Evolutionary conservation across 176 grass and related monocot species (phyloP).

Genomic region (Thinopyrum elongatum): DNA sequence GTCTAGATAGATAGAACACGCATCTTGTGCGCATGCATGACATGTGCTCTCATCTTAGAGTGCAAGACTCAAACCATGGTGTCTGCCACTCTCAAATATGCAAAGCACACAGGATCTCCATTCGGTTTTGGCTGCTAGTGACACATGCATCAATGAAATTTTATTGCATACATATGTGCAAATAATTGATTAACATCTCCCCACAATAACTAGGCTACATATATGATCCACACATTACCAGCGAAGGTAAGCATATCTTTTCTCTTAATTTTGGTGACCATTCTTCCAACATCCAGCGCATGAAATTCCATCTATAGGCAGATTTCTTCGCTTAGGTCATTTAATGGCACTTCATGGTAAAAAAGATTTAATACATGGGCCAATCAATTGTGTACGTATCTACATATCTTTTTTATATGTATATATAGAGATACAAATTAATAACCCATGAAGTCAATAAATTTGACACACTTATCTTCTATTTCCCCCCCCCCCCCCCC

Average conservation of each 20-base stretch:
- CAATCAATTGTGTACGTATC: neutral
- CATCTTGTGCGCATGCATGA: neutral
- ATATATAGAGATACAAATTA: neutral
- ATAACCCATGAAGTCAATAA: neutral
- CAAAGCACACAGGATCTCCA: neutral
- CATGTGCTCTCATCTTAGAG: neutral
- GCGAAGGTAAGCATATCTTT: neutral
- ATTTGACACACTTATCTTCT: too few species aligned
- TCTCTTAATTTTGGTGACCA: neutral
- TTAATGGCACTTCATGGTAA: neutral
- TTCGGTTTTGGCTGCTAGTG: neutral
- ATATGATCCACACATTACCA: neutral
- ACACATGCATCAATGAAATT: neutral
- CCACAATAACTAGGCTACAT: neutral
- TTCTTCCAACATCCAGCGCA: neutral
- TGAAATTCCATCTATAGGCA: neutral
- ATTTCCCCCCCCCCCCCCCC: too few species aligned
- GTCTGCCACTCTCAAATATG: neutral
- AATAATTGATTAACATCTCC: neutral
- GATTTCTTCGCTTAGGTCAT: neutral
- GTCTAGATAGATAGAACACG: neutral
- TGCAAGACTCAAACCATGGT: neutral
- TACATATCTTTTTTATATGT: neutral
- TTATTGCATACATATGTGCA: neutral
- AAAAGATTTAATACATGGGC: neutral